Percentiles rank a stretch among this genome's conserved stretches.
Evolutionary conservation across 352 stramenopile species (phyloP).

Genomic region (Phytophthora palmivora): DNA sequence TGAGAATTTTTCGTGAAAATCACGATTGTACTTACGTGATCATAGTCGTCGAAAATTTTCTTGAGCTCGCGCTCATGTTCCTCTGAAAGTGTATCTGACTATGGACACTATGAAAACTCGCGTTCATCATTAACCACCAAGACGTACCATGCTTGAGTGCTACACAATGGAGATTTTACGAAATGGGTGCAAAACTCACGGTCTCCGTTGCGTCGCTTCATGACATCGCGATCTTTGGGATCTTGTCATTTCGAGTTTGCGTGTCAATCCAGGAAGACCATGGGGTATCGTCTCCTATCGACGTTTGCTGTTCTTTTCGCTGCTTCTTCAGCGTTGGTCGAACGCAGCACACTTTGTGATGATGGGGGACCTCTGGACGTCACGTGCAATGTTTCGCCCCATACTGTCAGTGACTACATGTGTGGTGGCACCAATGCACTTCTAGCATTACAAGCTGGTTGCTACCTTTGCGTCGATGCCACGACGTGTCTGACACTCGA

Average conservation of each 20-base stretch:
- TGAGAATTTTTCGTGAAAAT: not conserved
- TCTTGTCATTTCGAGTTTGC: slow-evolving; percentile 20
- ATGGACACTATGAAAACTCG: not conserved
- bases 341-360: slow-evolving; percentile 46
- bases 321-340: slow-evolving; percentile 4
- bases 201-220: slow-evolving; percentile 29
- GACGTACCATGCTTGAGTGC: slow-evolving; percentile 3
- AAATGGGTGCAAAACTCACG: slow-evolving; percentile 1
- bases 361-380: slow-evolving; percentile 33
- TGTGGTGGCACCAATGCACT: slow-evolving; percentile 31
- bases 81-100: slow-evolving; percentile 61
- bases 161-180: not conserved
- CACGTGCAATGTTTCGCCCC: slow-evolving; percentile 15
- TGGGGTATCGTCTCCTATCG: slow-evolving; percentile 1
- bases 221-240: slow-evolving; percentile 18
- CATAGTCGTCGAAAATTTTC: slow-evolving; percentile 84
- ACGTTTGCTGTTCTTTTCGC: slow-evolving; percentile 12
- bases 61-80: slow-evolving; percentile 74
- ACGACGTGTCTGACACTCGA: slow-evolving; percentile 33
- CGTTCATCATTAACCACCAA: not conserved
- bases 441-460: slow-evolving; percentile 55
- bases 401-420: slow-evolving; percentile 4
- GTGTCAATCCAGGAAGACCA: slow-evolving; percentile 17
- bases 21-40: slow-evolving; percentile 41
- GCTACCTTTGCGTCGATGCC: slow-evolving; percentile 54